Evolutionary conservation across 176 grass and related monocot species (phyloP), one percentile per base, ranked within the genome.

Genomic region (Ensete ventricosum): DNA sequence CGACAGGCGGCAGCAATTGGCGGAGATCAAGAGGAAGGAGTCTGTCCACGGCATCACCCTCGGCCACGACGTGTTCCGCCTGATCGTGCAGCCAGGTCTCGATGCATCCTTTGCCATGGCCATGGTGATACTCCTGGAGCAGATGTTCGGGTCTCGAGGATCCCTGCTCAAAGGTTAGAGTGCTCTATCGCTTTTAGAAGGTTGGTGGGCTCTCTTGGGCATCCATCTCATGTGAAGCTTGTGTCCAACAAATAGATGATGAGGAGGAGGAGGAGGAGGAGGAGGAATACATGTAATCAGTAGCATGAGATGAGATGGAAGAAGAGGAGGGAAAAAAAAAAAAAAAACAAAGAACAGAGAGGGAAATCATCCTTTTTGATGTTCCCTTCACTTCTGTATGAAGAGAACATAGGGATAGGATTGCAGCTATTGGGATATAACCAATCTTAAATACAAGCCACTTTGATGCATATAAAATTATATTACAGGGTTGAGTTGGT

Each of bases 51-150:
- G 78, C 48, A 49, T 73, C 9, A 22, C 68, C n/a, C 69, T 80
- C 10, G 78, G 78, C 20, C n/a, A 22, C 3, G 78, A 80, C 14
- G 78, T 80, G 10, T 80, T 80, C 69, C 27, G 78, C n/a, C 27
- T 80, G 13, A 21, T 80, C 17, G 67, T 80, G 14, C 54, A 73
- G 0, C 57, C 84, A 0, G 79, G 79, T 8, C 55, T 98, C 0
- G 84, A 78, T 26, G 64, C 80, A 1, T 11, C 85, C 58, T 74
- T 98, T 0, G 84, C 84, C 58, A 93, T 98, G 94, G 90, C 76
- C 10, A 67, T 98, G 19, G 78, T 98, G 63, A 82, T 93, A 64
- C 82, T 80, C 9, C 84, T 98, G 1, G 94, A 98, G 77, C 82
- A 91, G 72, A 93, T 98, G 94, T 86, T 83, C 77, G 60, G 53